Percentiles rank a stretch among this genome's conserved stretches.
Conservation (phyloP, 495 filamentous ascomycete genomes). For the Aspergillus avenaceus region DNA sequence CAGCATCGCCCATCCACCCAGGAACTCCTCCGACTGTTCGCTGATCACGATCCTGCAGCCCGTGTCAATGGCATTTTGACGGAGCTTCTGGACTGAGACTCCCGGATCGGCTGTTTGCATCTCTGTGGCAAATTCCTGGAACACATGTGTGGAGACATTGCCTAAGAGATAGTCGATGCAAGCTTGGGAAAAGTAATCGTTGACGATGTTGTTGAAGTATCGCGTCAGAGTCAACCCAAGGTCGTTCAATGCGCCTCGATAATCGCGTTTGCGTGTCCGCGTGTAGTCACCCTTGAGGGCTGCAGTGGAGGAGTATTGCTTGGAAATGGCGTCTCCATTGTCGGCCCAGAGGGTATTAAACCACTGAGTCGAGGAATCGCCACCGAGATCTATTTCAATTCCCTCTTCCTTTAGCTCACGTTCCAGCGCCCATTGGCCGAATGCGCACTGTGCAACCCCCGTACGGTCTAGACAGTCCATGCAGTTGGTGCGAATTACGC, state of each 20-base stretch:
- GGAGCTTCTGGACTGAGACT: slow-evolving; percentile 74
- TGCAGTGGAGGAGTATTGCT: slow-evolving; percentile 78
- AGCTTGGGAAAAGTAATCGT: slow-evolving; percentile 93
- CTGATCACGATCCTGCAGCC: slow-evolving; percentile 79
- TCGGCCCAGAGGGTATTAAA: slow-evolving; percentile 96
- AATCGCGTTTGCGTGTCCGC: slow-evolving; percentile 81
- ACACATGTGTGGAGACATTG: slow-evolving; percentile 75
- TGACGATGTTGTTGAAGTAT: slow-evolving; percentile 75
- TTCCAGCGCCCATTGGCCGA: slow-evolving; percentile 72
- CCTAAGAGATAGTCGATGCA: slow-evolving; percentile 93
- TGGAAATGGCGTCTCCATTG: slow-evolving; percentile 65
- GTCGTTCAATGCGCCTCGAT: slow-evolving; percentile 89
- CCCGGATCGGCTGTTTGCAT: slow-evolving; percentile 87
- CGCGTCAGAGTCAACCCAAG: slow-evolving; percentile 78
- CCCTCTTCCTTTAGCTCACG: slow-evolving; percentile 69
- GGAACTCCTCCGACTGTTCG: slow-evolving; percentile 75
- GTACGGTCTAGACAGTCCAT: slow-evolving; percentile 97
- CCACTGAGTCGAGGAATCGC: slow-evolving; percentile 74
- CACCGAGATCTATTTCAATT: slow-evolving; percentile 62
- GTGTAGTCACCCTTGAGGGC: slow-evolving; percentile 96
- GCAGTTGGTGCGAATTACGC: slow-evolving; percentile 85
- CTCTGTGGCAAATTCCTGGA: slow-evolving; percentile 85
- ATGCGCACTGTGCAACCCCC: slow-evolving; percentile 87
- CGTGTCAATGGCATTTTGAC: slow-evolving; percentile 84
- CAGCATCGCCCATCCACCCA: slow-evolving; percentile 79